Evolutionary conservation across 768 basidiomycete species (phyloP).

Genomic region (Grammothele lineata): DNA sequence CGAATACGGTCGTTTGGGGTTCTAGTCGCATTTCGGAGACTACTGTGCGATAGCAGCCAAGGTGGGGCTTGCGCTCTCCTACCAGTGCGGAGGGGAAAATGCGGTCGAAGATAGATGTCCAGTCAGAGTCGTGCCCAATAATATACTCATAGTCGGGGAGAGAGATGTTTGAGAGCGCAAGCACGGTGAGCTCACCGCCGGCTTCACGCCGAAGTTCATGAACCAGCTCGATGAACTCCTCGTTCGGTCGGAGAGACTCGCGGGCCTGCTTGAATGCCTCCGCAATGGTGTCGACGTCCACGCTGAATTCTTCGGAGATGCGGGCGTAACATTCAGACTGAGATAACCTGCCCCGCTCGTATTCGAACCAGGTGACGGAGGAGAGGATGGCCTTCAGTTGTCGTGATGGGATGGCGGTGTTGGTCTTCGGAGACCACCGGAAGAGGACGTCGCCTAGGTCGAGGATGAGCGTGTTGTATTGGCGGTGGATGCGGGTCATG

Average conservation of each 20-base stretch:
- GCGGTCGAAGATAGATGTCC: conserved; percentile 33
- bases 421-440: conserved; percentile 46
- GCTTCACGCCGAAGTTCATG: conserved; percentile 36
- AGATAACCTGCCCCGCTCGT: conserved; percentile 44
- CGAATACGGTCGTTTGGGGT: conserved; percentile 45
- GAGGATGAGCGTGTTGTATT: conserved; percentile 37
- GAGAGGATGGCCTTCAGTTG: conserved; percentile 40
- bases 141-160: conserved; percentile 45
- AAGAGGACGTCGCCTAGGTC: conserved; percentile 57
- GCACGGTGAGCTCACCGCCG: conserved; percentile 33
- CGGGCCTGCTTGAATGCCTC: conserved; percentile 44
- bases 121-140: conserved; percentile 41
- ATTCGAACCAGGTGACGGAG: conserved; percentile 50
- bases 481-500: conserved; percentile 12
- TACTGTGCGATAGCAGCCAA: conserved; percentile 50
- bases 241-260: conserved; percentile 44
- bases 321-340: conserved; percentile 42
- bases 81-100: conserved; percentile 49
- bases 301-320: conserved; percentile 35
- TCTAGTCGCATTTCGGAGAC: conserved; percentile 40
- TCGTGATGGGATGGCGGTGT: conserved; percentile 38
- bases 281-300: conserved; percentile 30
- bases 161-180: conserved; percentile 60
- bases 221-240: conserved; percentile 40
- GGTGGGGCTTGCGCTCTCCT: conserved; percentile 53